Evolutionary conservation across 2,329 filamentous ascomycete genomes (phyloP).

Genomic region (Ceratocystis cacaofunesta): DNA sequence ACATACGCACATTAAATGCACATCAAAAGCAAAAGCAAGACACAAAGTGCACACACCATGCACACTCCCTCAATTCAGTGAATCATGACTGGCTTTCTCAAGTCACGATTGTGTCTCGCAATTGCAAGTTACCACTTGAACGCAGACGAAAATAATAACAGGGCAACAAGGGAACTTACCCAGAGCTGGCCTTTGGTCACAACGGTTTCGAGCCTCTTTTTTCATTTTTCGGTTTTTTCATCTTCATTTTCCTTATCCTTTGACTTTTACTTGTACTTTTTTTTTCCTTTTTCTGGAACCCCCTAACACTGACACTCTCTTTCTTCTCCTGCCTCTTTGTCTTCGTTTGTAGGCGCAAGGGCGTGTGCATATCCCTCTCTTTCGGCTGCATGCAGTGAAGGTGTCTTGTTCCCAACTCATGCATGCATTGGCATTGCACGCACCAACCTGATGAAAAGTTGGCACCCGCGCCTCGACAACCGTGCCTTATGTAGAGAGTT

Average conservation of each 20-base stretch:
- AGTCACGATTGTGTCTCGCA: background rate
- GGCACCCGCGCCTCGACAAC: background rate
- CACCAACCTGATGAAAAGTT: background rate
- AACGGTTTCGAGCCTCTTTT: background rate
- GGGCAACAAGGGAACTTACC: no score
- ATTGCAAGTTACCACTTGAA: no score
- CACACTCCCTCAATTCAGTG: background rate
- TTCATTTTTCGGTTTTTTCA: background rate
- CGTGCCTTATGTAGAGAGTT: background rate
- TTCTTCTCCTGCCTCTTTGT: background rate
- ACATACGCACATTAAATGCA: background rate
- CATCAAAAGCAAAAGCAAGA: background rate
- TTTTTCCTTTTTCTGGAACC: background rate
- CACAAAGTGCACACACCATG: background rate
- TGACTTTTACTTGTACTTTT: background rate
- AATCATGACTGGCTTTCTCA: background rate
- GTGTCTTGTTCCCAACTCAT: background rate
- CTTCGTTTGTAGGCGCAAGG: background rate
- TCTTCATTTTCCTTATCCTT: background rate
- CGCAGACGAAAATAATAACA: no score
- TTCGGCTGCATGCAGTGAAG: background rate
- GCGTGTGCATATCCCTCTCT: conserved; percentile 2
- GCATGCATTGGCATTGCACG: background rate
- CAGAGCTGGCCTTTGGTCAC: no score
- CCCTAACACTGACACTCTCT: background rate